Evolutionary conservation across 225 moss, liverwort and hornwort species (phyloP), one percentile per base, ranked within the genome.

Genomic region (Pleurozium schreberi): DNA sequence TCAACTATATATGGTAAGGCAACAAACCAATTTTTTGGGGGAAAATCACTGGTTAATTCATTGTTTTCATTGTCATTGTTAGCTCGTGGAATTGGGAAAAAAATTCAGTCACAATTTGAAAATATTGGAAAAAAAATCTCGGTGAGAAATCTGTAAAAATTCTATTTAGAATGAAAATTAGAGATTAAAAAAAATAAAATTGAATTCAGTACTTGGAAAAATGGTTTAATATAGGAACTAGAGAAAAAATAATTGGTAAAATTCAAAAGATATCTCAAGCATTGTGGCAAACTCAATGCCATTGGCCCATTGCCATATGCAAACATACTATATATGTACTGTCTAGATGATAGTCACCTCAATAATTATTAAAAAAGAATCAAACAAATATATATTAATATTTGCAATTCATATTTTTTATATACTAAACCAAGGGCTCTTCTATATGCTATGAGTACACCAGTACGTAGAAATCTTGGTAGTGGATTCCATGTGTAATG

Each of bases 331-430:
- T 49, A 49, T 49, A 49, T 49, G 11, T 49, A 11, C 9, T 49
- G 11, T 53, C 2, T 0, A 38, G 1, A 25, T 0, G 0, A 0
- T 6, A 38, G 16, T 55, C 15, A 36, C 23, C 9, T 36, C 9
- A 55, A 55, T 55, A n/a, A n/a, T n/a, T n/a, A 36, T 38, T 15
- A 38, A 38, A 15, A 25, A 49, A 68, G 33, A 7, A 31, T 4
- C 1, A 30, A 4, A 4, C 0, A 6, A 1, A 47, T 47, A 19
- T 47, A 47, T 2, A 47, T 3, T 0, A 47, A 0, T 6, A 18
- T 38, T 13, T 38, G 9, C 0, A 36, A 77, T 36, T 53, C 5
- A 36, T 53, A 6, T 36, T 53, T 76, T 8, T 34, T 2, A 2
- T 36, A 23, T 2, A 14, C 0, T 14, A 20, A 21, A 12, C 50